Evolutionary conservation across 768 basidiomycete species (phyloP).

Genomic region (Phanerochaete sordida): DNA sequence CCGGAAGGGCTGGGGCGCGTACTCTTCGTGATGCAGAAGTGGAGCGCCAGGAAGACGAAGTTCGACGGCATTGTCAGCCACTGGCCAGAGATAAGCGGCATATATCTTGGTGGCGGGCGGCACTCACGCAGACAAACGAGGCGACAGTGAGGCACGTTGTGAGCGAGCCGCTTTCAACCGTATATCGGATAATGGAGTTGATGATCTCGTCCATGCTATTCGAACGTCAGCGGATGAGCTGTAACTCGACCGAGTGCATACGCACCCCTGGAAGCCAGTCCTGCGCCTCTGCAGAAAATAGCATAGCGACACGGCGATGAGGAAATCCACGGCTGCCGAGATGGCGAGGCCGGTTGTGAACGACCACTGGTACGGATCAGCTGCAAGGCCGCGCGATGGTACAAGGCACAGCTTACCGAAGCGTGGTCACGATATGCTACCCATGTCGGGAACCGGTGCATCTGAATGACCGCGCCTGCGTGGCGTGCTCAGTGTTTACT

Average conservation of each 20-base stretch:
- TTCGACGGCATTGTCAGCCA: constrained; percentile 17
- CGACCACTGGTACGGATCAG: constrained; percentile 1
- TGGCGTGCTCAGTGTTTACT: neutral
- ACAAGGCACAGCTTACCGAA: neutral
- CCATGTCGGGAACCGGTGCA: constrained; percentile 10
- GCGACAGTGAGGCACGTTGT: constrained; percentile 11
- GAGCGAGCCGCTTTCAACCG: constrained; percentile 15
- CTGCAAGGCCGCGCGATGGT: too few species aligned
- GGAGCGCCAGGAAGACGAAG: constrained; percentile 17
- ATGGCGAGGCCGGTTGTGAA: constrained; percentile 14
- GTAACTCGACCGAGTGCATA: neutral
- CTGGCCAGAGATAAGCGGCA: constrained; percentile 1
- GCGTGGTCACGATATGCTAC: constrained; percentile 1
- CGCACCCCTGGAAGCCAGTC: constrained; percentile 11
- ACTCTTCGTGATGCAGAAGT: constrained; percentile 17
- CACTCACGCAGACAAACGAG: constrained; percentile 18
- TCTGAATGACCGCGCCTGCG: constrained; percentile 5
- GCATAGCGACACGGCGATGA: constrained; percentile 9
- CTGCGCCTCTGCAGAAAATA: constrained; percentile 10
- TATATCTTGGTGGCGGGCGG: neutral
- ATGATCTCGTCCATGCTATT: constrained; percentile 19
- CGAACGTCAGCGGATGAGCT: neutral
- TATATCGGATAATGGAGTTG: constrained; percentile 16
- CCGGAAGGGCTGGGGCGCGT: neutral
- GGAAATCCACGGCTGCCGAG: constrained; percentile 8